Percentiles rank a stretch among this genome's conserved stretches.
phyloP scores from a whole-genome alignment of 2,329 filamentous ascomycete species.

The Nigrospora sphaerica region DNA sequence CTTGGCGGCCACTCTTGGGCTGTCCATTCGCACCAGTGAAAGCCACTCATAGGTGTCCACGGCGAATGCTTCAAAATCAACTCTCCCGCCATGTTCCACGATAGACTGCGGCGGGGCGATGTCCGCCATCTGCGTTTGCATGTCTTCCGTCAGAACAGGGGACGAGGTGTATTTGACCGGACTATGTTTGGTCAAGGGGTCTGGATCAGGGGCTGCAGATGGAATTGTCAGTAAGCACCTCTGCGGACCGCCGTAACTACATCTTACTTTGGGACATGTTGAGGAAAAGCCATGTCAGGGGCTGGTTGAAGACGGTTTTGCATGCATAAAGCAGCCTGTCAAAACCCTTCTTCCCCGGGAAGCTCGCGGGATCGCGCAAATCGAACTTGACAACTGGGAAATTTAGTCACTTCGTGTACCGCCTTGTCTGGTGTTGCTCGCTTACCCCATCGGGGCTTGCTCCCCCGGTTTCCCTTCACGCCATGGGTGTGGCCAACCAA shows the following conservation, averaged over 20 bases:
- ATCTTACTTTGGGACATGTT: slow-evolving; percentile 47
- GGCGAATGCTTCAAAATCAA: slow-evolving; percentile 55
- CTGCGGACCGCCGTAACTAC: neutral
- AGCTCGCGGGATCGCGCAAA: slow-evolving; percentile 66
- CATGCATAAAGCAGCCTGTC: slow-evolving; percentile 72
- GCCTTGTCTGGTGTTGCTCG: slow-evolving; percentile 1
- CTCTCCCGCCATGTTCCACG: slow-evolving; percentile 28
- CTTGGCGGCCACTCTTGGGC: slow-evolving; percentile 49
- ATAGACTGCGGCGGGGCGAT: slow-evolving; percentile 22
- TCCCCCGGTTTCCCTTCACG: slow-evolving; percentile 46
- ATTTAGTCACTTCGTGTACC: slow-evolving; percentile 16
- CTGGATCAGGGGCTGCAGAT: slow-evolving; percentile 37
- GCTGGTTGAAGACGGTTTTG: slow-evolving; percentile 64
- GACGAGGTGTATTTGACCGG: slow-evolving; percentile 34
- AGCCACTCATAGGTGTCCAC: slow-evolving; percentile 69
- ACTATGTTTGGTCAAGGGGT: slow-evolving; percentile 39
- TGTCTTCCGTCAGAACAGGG: slow-evolving; percentile 19
- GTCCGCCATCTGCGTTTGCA: slow-evolving; percentile 22
- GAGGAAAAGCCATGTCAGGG: slow-evolving; percentile 71
- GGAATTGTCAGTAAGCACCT: slow-evolving; percentile 4
- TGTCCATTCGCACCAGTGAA: slow-evolving; percentile 57
- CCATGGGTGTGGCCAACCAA: slow-evolving; percentile 65
- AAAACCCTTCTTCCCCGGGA: slow-evolving; percentile 77
- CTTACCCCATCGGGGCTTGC: slow-evolving; percentile 69
- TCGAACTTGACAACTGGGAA: slow-evolving; percentile 66